Evolutionary conservation across 768 basidiomycete species (phyloP).

Genomic region (Termitomyces sp.): DNA sequence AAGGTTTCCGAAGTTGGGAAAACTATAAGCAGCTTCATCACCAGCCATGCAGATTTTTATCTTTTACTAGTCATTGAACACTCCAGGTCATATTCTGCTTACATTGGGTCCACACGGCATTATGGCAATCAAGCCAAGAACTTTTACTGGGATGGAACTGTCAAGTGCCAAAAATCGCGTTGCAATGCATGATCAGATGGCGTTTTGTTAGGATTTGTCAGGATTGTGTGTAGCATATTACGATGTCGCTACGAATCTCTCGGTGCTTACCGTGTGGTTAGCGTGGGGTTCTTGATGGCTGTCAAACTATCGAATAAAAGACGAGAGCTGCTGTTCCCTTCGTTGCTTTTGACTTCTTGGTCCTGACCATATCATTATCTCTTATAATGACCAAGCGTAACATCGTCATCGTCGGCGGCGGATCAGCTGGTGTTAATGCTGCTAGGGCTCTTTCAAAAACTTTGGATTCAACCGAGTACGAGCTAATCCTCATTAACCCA

Average conservation of each 20-base stretch:
- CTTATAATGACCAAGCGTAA: conserved; percentile 15
- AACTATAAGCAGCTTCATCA: too few relatives aligned
- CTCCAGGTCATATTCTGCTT: too few relatives aligned
- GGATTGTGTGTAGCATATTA: background rate
- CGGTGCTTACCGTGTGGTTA: too few relatives aligned
- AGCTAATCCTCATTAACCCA: conserved; percentile 49
- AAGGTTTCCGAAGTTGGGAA: too few relatives aligned
- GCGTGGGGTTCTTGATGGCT: background rate
- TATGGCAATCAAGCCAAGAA: too few relatives aligned
- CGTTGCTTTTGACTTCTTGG: background rate
- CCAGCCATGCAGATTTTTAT: too few relatives aligned
- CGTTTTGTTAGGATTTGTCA: background rate
- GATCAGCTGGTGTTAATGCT: conserved; percentile 45
- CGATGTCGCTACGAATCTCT: background rate
- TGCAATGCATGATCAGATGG: too few relatives aligned
- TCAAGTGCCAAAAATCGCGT: too few relatives aligned
- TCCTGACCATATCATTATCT: background rate
- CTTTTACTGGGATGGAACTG: too few relatives aligned
- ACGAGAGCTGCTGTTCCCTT: background rate
- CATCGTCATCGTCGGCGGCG: conserved; percentile 49
- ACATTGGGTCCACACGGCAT: too few relatives aligned
- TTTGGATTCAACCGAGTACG: conserved; percentile 42
- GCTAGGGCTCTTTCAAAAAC: conserved; percentile 42
- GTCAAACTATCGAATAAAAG: conserved; percentile 1
- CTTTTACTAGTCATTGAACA: too few relatives aligned